Evolutionary conservation across 2,329 filamentous ascomycete genomes (phyloP).

Genomic region (Hypoxylon sp.): DNA sequence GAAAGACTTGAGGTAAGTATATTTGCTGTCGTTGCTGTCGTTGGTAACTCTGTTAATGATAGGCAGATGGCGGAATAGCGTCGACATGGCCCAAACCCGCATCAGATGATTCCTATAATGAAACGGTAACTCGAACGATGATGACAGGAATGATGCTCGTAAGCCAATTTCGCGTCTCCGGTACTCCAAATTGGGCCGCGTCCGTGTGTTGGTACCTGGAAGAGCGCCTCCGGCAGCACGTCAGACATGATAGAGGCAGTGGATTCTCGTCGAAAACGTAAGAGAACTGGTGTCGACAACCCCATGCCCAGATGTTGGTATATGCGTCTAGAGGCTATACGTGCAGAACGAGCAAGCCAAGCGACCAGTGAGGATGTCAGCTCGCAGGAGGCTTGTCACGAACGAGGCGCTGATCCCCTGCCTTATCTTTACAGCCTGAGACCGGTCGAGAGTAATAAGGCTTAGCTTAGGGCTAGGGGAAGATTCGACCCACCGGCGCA

Average conservation of each 20-base stretch:
- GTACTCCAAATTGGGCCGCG: conserved; percentile 21
- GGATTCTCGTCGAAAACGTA: conserved; percentile 14
- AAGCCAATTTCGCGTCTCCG: conserved; percentile 16
- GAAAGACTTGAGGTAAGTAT: neutral
- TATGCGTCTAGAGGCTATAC: neutral
- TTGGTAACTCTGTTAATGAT: conserved; percentile 6
- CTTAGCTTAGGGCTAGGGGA: conserved; percentile 23
- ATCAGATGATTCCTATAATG: conserved; percentile 8
- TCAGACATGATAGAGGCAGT: conserved; percentile 19
- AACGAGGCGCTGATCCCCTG: conserved; percentile 8
- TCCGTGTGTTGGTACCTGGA: conserved; percentile 9
- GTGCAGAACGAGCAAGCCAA: neutral
- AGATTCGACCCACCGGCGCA: conserved; percentile 26
- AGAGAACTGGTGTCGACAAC: conserved; percentile 16
- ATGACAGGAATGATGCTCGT: conserved; percentile 9
- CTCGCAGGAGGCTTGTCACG: conserved; percentile 1
- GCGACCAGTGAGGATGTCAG: conserved; percentile 11
- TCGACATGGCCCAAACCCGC: conserved; percentile 1
- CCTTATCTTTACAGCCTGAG: conserved; percentile 30
- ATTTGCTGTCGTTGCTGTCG: conserved; percentile 4
- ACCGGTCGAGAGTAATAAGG: conserved; percentile 21
- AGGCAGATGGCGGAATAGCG: neutral
- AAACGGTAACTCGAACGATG: conserved; percentile 16
- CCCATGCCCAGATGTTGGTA: conserved; percentile 2
- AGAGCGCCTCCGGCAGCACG: conserved; percentile 13